These are phyloP conservation scores for Botrytis elliptica DNA, from an alignment of 2,329 filamentous ascomycete species.

Conservation along the genomic window DNA sequence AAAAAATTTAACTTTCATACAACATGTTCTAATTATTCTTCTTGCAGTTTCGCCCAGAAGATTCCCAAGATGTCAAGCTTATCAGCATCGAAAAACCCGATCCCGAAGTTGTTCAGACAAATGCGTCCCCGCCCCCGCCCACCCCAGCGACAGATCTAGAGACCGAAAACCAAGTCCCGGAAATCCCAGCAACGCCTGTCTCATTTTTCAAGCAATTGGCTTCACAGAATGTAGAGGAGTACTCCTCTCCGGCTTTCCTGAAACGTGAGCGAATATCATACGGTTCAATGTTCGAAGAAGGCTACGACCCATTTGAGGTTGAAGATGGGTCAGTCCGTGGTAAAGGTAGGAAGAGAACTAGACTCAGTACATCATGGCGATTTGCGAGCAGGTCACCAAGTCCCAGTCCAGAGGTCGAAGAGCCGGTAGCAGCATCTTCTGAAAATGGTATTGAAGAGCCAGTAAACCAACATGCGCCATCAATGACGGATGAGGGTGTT, in stretches of 20 bases:
- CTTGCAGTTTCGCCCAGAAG: slow-evolving; percentile 48
- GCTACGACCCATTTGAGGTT: slow-evolving; percentile 64
- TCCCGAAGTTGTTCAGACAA: slow-evolving; percentile 28
- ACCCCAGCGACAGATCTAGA: slow-evolving; percentile 29
- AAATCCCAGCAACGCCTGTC: slow-evolving; percentile 29
- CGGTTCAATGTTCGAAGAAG: slow-evolving; percentile 62
- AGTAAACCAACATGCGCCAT: slow-evolving; percentile 27
- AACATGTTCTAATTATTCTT: slow-evolving; percentile 26
- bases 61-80: slow-evolving; percentile 47
- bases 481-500: slow-evolving; percentile 43
- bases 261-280: slow-evolving; percentile 70
- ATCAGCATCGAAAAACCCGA: slow-evolving; percentile 54
- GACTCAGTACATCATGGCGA: slow-evolving; percentile 69
- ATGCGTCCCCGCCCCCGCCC: slow-evolving; percentile 20
- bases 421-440: slow-evolving; percentile 21
- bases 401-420: slow-evolving; percentile 48
- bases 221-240: slow-evolving; percentile 51
- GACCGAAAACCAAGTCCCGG: slow-evolving; percentile 24
- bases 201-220: slow-evolving; percentile 34
- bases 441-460: slow-evolving; percentile 25
- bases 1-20: not conserved
- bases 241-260: slow-evolving; percentile 76
- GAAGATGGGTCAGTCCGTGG: slow-evolving; percentile 62
- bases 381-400: slow-evolving; percentile 71
- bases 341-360: slow-evolving; percentile 66